Percentiles rank a stretch among this genome's conserved stretches.
Evolutionary conservation across 1,284 basidiomycete genomes (phyloP).

Genomic region (Irpex rosettiformis): DNA sequence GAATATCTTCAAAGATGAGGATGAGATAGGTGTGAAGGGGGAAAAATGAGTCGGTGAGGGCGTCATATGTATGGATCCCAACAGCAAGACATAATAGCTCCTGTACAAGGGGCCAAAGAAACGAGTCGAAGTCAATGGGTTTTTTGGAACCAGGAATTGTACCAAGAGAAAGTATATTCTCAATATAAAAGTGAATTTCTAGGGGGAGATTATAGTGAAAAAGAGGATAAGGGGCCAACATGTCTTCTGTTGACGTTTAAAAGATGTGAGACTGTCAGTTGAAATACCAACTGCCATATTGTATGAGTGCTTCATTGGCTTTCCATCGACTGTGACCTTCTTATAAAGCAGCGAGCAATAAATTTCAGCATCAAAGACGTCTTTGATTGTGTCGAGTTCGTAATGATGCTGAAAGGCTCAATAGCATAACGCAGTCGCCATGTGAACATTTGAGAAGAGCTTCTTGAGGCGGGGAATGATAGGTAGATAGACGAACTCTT

Average conservation of each 20-base stretch:
- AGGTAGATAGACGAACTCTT: constrained; percentile 18
- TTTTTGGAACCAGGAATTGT: constrained; percentile 42
- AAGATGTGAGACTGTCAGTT: constrained; percentile 36
- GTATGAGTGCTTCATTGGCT: constrained; percentile 15
- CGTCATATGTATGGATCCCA: constrained; percentile 35
- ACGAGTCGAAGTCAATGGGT: constrained; percentile 39
- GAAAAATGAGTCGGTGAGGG: constrained; percentile 16
- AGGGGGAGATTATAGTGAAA: constrained; percentile 36
- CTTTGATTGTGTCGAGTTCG: constrained; percentile 5
- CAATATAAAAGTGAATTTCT: constrained; percentile 15
- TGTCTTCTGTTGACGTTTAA: constrained; percentile 32
- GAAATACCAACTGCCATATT: constrained; percentile 31
- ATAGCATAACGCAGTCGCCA: constrained; percentile 20
- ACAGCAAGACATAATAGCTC: constrained; percentile 33
- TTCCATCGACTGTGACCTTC: constrained; percentile 13
- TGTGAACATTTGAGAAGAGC: constrained; percentile 3
- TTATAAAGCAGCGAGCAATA: constrained; percentile 1
- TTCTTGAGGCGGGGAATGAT: constrained; percentile 14
- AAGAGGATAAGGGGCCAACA: constrained; percentile 39
- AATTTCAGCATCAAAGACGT: constrained; percentile 5
- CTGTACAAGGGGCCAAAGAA: constrained; percentile 33
- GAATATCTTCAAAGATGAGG: constrained; percentile 42
- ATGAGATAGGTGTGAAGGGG: constrained; percentile 38
- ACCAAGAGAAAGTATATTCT: constrained; percentile 32
- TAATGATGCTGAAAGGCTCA: constrained; percentile 9